These are phyloP conservation scores for Euphrasia confusa DNA, from an alignment of 257 asterid species.

Conservation along the genomic window DNA sequence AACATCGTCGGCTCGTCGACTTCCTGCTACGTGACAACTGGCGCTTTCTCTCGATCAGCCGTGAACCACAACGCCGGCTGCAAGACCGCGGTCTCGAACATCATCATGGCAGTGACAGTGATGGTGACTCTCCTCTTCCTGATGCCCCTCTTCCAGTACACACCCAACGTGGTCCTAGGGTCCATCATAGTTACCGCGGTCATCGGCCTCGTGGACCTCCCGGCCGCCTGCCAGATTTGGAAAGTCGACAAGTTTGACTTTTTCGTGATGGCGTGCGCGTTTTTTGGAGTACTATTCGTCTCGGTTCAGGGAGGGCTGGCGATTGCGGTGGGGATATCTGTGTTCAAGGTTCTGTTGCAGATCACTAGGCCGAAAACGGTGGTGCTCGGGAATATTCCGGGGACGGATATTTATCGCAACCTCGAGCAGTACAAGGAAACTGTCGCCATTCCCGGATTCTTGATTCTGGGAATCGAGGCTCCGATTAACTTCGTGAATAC, in stretches of 20 bases:
- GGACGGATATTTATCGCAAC: slow-evolving; percentile 63
- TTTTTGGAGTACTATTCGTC: slow-evolving; percentile 71
- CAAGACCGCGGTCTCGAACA: slow-evolving; percentile 76
- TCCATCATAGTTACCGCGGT: slow-evolving; percentile 87
- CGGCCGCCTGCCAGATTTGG: slow-evolving; percentile 81
- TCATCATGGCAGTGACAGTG: slow-evolving; percentile 72
- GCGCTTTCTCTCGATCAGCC: slow-evolving; percentile 86
- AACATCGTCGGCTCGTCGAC: slow-evolving; percentile 82
- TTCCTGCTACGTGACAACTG: slow-evolving; percentile 82
- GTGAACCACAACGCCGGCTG: slow-evolving; percentile 94
- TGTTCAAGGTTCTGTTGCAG: slow-evolving; percentile 64
- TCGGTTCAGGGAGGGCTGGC: slow-evolving; percentile 84
- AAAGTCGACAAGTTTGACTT: slow-evolving; percentile 77
- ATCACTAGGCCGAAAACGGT: slow-evolving; percentile 79
- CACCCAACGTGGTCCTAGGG: slow-evolving; percentile 78
- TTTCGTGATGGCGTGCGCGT: slow-evolving; percentile 60
- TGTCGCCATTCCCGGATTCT: slow-evolving; percentile 47
- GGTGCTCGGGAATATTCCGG: slow-evolving; percentile 72
- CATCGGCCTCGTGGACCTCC: slow-evolving; percentile 70
- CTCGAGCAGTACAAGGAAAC: slow-evolving; percentile 73
- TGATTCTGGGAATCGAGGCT: slow-evolving; percentile 71
- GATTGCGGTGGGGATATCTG: slow-evolving; percentile 77
- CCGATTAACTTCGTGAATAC: slow-evolving; percentile 81
- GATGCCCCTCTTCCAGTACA: slow-evolving; percentile 88
- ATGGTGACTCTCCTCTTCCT: slow-evolving; percentile 87